These are phyloP conservation scores for Monosporascus sp. DNA, from an alignment of 2,329 filamentous ascomycete genomes.

Conservation along the genomic window DNA sequence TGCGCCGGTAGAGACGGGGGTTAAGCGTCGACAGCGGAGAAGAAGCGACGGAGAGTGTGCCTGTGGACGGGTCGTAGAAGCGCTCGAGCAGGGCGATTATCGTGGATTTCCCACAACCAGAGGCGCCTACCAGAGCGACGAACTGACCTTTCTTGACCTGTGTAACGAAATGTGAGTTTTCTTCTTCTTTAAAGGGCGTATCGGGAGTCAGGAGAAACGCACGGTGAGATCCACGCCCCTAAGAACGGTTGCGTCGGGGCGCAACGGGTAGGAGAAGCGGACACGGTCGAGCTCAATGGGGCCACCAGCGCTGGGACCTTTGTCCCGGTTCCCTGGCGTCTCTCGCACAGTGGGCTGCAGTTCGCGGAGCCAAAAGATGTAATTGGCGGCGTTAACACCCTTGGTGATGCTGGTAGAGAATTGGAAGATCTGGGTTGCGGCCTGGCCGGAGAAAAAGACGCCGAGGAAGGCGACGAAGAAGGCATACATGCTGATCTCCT, in stretches of 20 bases:
- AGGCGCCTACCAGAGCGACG: conserved; percentile 49
- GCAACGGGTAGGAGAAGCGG: conserved; percentile 58
- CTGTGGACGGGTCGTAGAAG: conserved; percentile 39
- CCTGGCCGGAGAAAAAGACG: conserved; percentile 41
- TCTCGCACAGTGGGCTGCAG: conserved; percentile 37
- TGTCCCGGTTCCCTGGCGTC: conserved; percentile 33
- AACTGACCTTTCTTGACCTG: conserved; percentile 43
- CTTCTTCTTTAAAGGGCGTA: too few species aligned
- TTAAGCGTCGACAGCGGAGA: conserved; percentile 36
- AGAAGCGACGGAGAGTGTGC: conserved; percentile 41
- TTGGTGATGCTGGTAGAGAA: conserved; percentile 50
- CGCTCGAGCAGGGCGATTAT: conserved; percentile 48
- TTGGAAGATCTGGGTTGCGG: conserved; percentile 35
- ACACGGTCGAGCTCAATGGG: conserved; percentile 48
- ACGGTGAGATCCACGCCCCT: conserved; percentile 37
- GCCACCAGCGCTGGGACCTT: conserved; percentile 23
- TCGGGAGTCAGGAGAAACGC: not conserved
- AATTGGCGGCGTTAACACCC: conserved; percentile 42
- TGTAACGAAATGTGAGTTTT: not conserved
- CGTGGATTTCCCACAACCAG: conserved; percentile 57
- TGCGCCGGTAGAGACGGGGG: conserved; percentile 44
- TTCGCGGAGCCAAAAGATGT: conserved; percentile 42
- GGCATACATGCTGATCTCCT: conserved; percentile 33
- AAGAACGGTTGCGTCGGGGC: conserved; percentile 35
- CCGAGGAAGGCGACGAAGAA: conserved; percentile 49